Evolutionary conservation across 441 rosid genomes (phyloP).

Genomic region (Pelargonium myrrhifolium): DNA sequence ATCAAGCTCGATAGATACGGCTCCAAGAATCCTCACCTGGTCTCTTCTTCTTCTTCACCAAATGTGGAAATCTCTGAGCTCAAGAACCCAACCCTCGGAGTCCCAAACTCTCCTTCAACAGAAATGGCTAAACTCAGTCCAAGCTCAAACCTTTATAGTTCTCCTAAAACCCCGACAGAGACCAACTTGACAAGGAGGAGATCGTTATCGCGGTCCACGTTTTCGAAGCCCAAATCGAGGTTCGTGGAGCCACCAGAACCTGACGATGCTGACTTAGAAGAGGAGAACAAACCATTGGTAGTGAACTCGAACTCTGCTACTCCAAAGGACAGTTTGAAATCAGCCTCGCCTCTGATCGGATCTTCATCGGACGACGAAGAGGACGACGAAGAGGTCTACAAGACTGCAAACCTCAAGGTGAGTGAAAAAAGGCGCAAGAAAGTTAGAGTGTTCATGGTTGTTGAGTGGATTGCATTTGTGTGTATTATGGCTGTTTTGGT

Average conservation of each 20-base stretch:
- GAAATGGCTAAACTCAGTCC: neutral
- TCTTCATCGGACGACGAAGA: slow-evolving; percentile 34
- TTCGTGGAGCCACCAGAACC: slow-evolving; percentile 50
- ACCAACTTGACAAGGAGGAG: slow-evolving; percentile 32
- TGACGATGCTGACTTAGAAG: slow-evolving; percentile 21
- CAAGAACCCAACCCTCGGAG: neutral
- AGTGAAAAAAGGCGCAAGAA: slow-evolving; percentile 27
- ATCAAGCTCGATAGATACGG: neutral
- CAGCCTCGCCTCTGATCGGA: slow-evolving; percentile 1
- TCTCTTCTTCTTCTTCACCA: neutral
- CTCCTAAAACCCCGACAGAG: slow-evolving; percentile 36
- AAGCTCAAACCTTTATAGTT: slow-evolving; percentile 36
- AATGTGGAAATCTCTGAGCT: neutral
- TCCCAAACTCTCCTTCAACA: neutral
- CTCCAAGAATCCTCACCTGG: neutral
- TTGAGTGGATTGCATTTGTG: slow-evolving; percentile 26
- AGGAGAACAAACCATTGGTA: slow-evolving; percentile 25
- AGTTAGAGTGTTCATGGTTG: neutral
- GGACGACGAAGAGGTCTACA: slow-evolving; percentile 44
- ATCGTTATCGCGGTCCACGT: slow-evolving; percentile 45
- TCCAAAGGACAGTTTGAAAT: neutral
- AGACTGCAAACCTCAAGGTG: slow-evolving; percentile 41
- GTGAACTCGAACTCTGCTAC: slow-evolving; percentile 28
- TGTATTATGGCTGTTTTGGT: slow-evolving; percentile 15
- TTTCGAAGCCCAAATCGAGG: slow-evolving; percentile 73